Evolutionary conservation across 2,329 filamentous ascomycete genomes (phyloP).

Genomic region (Metarhizium guizhouense): DNA sequence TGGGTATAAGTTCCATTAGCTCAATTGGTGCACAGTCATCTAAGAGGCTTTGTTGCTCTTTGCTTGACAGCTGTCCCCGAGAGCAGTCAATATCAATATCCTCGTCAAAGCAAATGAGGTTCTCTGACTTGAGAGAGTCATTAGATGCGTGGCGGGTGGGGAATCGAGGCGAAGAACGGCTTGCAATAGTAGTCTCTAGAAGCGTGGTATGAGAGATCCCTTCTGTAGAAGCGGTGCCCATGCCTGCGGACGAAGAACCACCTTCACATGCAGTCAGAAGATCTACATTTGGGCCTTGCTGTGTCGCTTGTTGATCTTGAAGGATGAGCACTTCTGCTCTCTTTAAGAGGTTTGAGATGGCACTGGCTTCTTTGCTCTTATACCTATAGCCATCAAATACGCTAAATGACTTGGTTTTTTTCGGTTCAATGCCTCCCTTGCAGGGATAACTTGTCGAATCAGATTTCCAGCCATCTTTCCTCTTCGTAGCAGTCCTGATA

Average conservation of each 20-base stretch:
- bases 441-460: background rate
- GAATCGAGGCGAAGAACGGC: constrained; percentile 3
- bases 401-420: background rate
- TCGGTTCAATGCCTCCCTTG: background rate
- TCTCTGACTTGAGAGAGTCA: background rate
- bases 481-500: background rate
- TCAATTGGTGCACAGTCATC: background rate
- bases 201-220: background rate
- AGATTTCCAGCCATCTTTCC: background rate
- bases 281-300: background rate
- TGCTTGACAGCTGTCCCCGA: background rate
- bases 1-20: background rate
- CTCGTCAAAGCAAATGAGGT: constrained; percentile 1
- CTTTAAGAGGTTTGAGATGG: background rate
- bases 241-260: background rate
- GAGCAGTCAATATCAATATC: too few species aligned
- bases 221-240: background rate
- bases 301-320: background rate
- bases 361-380: background rate
- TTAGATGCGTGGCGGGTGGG: background rate
- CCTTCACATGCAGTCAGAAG: background rate
- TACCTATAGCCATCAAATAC: background rate
- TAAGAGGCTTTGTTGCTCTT: background rate
- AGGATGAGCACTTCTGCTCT: background rate
- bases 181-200: background rate